Evolutionary conservation across 2,329 filamentous ascomycete species (phyloP), one percentile per base, ranked within the genome.

Genomic region (Chaetomium olivaceum): DNA sequence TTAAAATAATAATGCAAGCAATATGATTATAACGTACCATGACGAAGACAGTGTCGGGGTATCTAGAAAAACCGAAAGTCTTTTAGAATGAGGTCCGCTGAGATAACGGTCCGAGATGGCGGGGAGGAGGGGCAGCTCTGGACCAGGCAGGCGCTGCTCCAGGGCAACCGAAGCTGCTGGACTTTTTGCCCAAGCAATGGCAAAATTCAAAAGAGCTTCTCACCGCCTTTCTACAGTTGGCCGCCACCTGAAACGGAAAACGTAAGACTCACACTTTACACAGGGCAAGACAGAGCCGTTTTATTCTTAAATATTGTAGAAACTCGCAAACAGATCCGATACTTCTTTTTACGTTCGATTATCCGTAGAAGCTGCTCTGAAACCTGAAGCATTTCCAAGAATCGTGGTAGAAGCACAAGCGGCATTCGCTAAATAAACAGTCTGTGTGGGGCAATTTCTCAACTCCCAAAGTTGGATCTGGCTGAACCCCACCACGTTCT

Each of bases 401-500:
- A 16, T 14, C 23, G 25, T 25, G 50, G 5, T 52, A 52, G 12
- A 29, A 27, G 3, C 5, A 58, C 58, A 33, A 12, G 0, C 27
- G 4, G 19, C 14, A 29, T 3, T 43, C 4, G 31, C 31, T 60
- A 43, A 66, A 51, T 4, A 23, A 31, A 61, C 33, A 58, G 43
- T 31, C 33, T 43, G 29, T 64, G 71, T 72, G 71, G 71, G 68
- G 64, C 70, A 58, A 27, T 58, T 69, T 69, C 61, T 62, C 50
- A 54, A 48, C 29, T n/a, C 27, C 48, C 61, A 36, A 36, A 36
- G 33, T 36, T 29, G 27, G 27, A 58, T 65, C 66, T 61, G 58
- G 48, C 63, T 63, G 65, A 72, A 73, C 71, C 71, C 71, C 71
- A 73, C 71, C 71, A 72, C 62, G 31, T 62, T 68, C 69, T 68